Base-by-base conservation (phyloP, 805 yeast species). In the Debaryomyces castellii region DNA sequence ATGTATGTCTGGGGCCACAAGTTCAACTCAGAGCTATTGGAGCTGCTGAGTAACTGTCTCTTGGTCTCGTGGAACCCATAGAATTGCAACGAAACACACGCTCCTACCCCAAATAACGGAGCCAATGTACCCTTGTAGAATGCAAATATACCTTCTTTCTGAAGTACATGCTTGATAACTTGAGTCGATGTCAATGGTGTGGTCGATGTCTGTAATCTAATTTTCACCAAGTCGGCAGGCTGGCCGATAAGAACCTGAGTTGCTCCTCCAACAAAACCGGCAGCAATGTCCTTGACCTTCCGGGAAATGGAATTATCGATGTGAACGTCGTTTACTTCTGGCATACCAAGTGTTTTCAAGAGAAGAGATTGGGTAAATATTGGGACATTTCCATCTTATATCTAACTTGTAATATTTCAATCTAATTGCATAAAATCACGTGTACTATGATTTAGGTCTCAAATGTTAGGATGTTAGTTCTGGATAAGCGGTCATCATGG, bases 61-160 rank as follows among this genome's bases (percentile, higher is more conserved):
- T 79, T 81, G 28, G 86, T 74, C 57, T 83, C 89, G 56, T 81
- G 87, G 55, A 82, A 85, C 1, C 89, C 87, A 54, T 82, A 83
- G 59, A 83, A 83, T 55, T 83, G 89, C 25, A 82, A 64, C 2
- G 86, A 81, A 6, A 83, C 89, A 66, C 89, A 83, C 1, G 78
- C 82, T 0, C 87, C 69, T 5, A 73, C 77, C 0, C 77, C 77
- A 46, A 72, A 60, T 21, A 73, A 58, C 2, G 77, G 77, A 1
- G 77, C 67, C 30, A 71, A 50, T 0, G 77, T 73, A 5, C 77
- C 77, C 48, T 73, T 73, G 54, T 73, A 73, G 52, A 73, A 73
- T 2, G 77, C 76, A 22, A 64, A 53, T 3, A 65, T 37, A 3
- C 77, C 77, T 55, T 73, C 77, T 48, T 72, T 69, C 24, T 60